These are phyloP conservation scores for Monosporascus sp. DNA, from an alignment of 2,329 filamentous ascomycete genomes.

Conservation along the genomic window DNA sequence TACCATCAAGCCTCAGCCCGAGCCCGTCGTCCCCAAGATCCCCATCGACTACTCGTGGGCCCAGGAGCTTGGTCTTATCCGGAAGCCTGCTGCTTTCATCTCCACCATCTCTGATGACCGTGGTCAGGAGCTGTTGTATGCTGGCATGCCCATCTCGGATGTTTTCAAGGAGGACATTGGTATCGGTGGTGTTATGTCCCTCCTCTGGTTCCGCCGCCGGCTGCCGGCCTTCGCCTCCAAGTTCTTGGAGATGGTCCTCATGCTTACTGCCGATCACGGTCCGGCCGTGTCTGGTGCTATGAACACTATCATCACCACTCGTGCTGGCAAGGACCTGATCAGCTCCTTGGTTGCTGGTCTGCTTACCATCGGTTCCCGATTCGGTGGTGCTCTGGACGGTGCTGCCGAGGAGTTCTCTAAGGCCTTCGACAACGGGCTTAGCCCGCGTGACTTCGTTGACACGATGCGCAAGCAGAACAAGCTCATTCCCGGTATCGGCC, in stretches of 20 bases:
- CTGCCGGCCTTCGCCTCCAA: conserved; percentile 95
- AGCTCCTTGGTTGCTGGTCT: conserved; percentile 93
- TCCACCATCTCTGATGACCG: conserved; percentile 99
- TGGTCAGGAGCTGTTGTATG: conserved; percentile 98
- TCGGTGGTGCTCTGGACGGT: conserved; percentile 96
- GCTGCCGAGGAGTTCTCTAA: conserved; percentile 98
- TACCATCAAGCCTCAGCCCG: conserved; percentile 76
- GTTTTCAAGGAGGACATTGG: conserved; percentile 99
- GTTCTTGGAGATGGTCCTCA: conserved; percentile 99
- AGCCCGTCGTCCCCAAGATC: conserved; percentile 96
- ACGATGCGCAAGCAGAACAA: conserved; percentile 99
- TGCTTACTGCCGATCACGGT: conserved; percentile 99
- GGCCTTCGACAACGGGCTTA: conserved; percentile 96
- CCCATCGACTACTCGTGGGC: conserved; percentile 99
- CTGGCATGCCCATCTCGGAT: conserved; percentile 99
- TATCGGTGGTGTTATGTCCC: conserved; percentile 99
- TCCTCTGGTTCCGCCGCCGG: conserved; percentile 98
- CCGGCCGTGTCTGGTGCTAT: conserved; percentile 98
- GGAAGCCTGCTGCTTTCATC: conserved; percentile 99
- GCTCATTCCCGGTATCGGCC: conserved; percentile 97
- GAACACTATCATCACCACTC: conserved; percentile 99
- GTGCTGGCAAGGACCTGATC: conserved; percentile 98
- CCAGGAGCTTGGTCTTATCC: conserved; percentile 97
- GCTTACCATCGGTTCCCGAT: conserved; percentile 94
- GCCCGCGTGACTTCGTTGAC: conserved; percentile 98